Base-by-base conservation (phyloP, 495 filamentous ascomycete genomes). In the Aspergillus affinis region DNA sequence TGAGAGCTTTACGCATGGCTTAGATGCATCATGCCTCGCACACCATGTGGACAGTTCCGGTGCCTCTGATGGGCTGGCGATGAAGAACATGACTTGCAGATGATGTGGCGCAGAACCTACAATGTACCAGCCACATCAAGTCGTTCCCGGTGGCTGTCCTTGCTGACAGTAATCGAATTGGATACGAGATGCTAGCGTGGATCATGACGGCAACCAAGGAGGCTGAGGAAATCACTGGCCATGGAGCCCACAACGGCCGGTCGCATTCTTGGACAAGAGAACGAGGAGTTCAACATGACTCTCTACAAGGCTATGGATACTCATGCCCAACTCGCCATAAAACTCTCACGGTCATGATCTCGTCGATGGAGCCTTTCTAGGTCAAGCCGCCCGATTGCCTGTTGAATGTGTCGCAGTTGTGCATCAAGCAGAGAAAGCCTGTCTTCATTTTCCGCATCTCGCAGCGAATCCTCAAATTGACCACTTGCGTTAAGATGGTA, bases 311-410 rank as follows among this genome's bases (percentile, higher is more conserved):
- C 36, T 41, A 41, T 41, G 36, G 13, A 41, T 10, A 10, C 36
- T 49, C 54, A 72, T 18, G 48, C 45, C 76, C 76, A 79, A 51
- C 57, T 64, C 46, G 70, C 66, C 8, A 79, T 27, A 29, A 79
- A 72, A 23, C 52, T 68, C 8, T 71, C 74, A 36, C 65, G 72
- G 17, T 48, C 50, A 45, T 63, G 65, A 55, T 78, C 72, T 8
- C 71, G 72, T 46, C 72, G 72, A 49, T 73, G 67, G 29, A 80
- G 61, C 54, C 73, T 62, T 52, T 72, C 70, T 52, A 74, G 27
- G 32, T 80, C 62, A 19, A 81, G 56, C 21, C 62, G 57, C 59
- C 73, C 63, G 8, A 78, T 61, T 3, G 72, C 73, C 51, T 69
- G 71, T 54, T 75, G 72, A 23, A 81, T 63, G 15, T 48, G 44